Percentiles rank a stretch among this genome's conserved stretches.
Evolutionary conservation across 495 filamentous ascomycete species (phyloP).

Genomic region (Penicillium ochrochloron): DNA sequence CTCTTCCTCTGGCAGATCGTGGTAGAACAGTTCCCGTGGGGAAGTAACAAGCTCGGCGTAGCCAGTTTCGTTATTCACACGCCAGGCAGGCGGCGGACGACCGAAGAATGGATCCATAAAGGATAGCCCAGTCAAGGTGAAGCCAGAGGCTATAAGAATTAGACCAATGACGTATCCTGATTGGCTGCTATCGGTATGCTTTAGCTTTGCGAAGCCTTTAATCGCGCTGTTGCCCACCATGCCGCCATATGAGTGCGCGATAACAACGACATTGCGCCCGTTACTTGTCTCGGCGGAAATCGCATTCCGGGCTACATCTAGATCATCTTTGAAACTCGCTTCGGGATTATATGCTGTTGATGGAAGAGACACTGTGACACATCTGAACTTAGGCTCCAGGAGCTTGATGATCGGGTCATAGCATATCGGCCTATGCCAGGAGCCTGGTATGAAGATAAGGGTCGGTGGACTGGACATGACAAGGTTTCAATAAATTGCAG

Average conservation of each 20-base stretch:
- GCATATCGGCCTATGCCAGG: slow-evolving; percentile 50
- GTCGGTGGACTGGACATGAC: slow-evolving; percentile 32
- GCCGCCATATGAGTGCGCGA: slow-evolving; percentile 59
- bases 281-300: slow-evolving; percentile 38
- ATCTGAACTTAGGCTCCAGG: slow-evolving; percentile 38
- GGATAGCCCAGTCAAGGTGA: slow-evolving; percentile 26
- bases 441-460: slow-evolving; percentile 53
- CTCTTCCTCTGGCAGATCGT: slow-evolving; percentile 35
- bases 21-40: slow-evolving; percentile 39
- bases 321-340: slow-evolving; percentile 42
- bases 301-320: slow-evolving; percentile 40
- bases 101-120: slow-evolving; percentile 41
- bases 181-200: slow-evolving; percentile 18
- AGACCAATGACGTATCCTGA: slow-evolving; percentile 47
- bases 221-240: slow-evolving; percentile 52
- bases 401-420: slow-evolving; percentile 44
- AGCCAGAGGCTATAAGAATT: slow-evolving; percentile 46
- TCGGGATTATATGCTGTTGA: slow-evolving; percentile 42
- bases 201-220: slow-evolving; percentile 42
- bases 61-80: slow-evolving; percentile 30
- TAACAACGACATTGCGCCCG: slow-evolving; percentile 49
- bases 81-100: slow-evolving; percentile 32
- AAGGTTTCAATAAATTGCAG: background rate
- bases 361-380: slow-evolving; percentile 38
- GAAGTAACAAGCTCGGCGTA: slow-evolving; percentile 35